These are phyloP conservation scores for Melampsora larici-populina DNA, from an alignment of 1,284 basidiomycete species.

Conservation along the genomic window DNA sequence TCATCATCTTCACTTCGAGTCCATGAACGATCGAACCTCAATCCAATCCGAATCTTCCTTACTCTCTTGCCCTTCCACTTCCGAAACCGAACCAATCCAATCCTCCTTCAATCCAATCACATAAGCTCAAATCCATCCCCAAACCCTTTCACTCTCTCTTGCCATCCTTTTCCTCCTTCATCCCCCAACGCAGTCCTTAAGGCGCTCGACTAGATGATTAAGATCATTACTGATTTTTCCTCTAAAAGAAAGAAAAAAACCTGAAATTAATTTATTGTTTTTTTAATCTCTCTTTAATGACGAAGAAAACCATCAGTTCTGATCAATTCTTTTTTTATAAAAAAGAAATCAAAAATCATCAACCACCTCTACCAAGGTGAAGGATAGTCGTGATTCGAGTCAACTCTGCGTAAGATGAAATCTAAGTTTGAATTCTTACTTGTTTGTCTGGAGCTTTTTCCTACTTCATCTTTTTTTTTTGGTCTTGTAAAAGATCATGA, in stretches of 20 bases:
- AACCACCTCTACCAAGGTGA: conserved; percentile 44
- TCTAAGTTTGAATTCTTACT: conserved; percentile 16
- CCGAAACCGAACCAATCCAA: neutral
- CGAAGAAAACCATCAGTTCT: no score
- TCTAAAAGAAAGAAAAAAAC: no score
- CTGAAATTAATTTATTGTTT: no score
- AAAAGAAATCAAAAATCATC: conserved; percentile 7
- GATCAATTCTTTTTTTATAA: no score
- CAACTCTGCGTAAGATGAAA: conserved; percentile 42
- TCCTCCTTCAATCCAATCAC: neutral
- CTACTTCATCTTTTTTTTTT: neutral
- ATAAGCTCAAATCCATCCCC: neutral
- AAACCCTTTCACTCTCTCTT: neutral
- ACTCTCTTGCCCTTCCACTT: neutral
- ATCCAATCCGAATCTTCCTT: neutral
- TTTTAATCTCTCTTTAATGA: no score
- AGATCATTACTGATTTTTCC: no score
- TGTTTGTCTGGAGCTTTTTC: conserved; percentile 39
- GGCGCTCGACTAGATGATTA: conserved; percentile 40
- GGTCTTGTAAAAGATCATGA: neutral
- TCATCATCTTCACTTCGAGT: no score
- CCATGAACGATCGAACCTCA: no score
- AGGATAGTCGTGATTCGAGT: conserved; percentile 44
- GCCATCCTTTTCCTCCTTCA: neutral
- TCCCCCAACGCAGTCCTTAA: conserved; percentile 40